These are phyloP conservation scores for Opeltia flavorubescens DNA, from an alignment of 495 filamentous ascomycete species.

Conservation along the genomic window DNA sequence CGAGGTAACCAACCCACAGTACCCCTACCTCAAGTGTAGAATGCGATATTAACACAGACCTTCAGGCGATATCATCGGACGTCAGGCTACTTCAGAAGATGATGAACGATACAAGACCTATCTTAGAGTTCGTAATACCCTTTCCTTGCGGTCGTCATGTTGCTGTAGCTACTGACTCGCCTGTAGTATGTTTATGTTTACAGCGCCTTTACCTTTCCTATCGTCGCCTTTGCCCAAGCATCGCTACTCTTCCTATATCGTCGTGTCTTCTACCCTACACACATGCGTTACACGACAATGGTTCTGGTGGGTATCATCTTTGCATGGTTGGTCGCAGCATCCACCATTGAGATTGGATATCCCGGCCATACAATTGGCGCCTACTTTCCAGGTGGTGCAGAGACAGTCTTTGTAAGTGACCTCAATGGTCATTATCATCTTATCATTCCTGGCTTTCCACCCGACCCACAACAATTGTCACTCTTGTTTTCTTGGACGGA, in stretches of 20 bases:
- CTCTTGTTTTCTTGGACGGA: no score
- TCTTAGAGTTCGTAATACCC: background rate
- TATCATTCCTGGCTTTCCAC: no score
- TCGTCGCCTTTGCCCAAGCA: background rate
- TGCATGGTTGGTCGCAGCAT: background rate
- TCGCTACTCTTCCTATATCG: conserved; percentile 1
- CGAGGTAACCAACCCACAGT: background rate
- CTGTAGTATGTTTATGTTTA: background rate
- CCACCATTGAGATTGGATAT: conserved; percentile 4
- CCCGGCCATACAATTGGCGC: background rate
- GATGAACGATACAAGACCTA: background rate
- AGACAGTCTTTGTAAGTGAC: background rate
- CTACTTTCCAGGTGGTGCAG: background rate
- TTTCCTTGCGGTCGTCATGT: no score
- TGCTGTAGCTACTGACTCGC: background rate
- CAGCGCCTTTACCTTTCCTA: background rate
- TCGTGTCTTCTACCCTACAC: background rate
- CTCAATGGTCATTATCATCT: background rate
- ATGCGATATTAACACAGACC: background rate
- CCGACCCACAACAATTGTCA: no score
- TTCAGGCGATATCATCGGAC: background rate
- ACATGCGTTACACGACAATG: background rate
- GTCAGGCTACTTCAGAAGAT: background rate
- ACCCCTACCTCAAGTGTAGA: background rate
- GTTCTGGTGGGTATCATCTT: background rate